Conservation (phyloP, 2,329 filamentous ascomycete species). For the Fusarium setosum region DNA sequence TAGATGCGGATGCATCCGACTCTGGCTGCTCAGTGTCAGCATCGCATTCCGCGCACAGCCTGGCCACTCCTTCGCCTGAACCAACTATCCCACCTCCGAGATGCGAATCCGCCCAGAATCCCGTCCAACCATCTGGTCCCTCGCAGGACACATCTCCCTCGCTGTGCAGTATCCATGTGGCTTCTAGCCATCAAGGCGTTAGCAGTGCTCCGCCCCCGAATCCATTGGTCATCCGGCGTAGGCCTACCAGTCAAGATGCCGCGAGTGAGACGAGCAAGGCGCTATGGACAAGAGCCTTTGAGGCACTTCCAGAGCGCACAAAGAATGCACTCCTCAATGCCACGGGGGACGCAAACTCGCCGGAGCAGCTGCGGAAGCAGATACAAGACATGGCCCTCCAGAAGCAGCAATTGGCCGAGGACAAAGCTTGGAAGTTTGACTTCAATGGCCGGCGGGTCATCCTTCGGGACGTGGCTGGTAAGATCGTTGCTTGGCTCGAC, state of each 20-base stretch:
- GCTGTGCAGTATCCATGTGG: too few relatives aligned
- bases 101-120: background rate
- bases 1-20: background rate
- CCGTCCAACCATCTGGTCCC: background rate
- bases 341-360: background rate
- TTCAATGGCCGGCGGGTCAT: constrained; percentile 9
- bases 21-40: background rate
- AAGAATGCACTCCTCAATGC: background rate
- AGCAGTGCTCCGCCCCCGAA: background rate
- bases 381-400: background rate
- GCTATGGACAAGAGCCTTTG: background rate
- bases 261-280: too few relatives aligned
- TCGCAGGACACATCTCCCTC: background rate
- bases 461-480: constrained; percentile 6
- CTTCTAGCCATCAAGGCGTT: too few relatives aligned
- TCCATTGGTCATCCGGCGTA: background rate
- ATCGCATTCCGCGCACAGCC: background rate
- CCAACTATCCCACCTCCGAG: background rate
- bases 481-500: constrained; percentile 9
- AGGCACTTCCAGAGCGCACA: background rate
- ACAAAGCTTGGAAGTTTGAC: constrained; percentile 6
- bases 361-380: background rate
- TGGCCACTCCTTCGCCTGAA: background rate
- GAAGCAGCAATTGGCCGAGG: background rate
- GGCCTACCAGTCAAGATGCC: too few relatives aligned